Evolutionary conservation across 768 basidiomycete species (phyloP).

Genomic region (Macrocybe gigantea): DNA sequence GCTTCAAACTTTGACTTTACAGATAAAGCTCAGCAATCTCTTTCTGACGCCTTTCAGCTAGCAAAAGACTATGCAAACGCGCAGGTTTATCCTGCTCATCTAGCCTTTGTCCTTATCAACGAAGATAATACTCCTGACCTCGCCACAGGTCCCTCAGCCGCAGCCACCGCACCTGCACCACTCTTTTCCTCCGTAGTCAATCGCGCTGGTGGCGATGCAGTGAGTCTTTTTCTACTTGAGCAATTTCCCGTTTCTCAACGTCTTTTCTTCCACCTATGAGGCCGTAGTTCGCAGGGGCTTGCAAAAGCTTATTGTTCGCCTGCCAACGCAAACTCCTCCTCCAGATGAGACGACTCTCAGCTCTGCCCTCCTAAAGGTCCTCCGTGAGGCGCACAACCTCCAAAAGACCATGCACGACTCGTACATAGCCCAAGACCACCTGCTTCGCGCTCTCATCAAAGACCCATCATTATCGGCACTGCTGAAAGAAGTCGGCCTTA

Average conservation of each 20-base stretch:
- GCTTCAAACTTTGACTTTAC: constrained; percentile 73
- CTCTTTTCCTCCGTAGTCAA: constrained; percentile 76
- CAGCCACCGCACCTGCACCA: constrained; percentile 31
- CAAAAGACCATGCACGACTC: constrained; percentile 87
- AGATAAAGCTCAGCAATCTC: constrained; percentile 69
- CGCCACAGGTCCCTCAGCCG: constrained; percentile 15
- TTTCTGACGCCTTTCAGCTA: constrained; percentile 69
- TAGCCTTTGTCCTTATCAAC: constrained; percentile 77
- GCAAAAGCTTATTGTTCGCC: constrained; percentile 71
- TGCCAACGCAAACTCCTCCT: constrained; percentile 80
- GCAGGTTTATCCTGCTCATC: constrained; percentile 81
- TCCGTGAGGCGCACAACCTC: constrained; percentile 70
- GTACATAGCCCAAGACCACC: constrained; percentile 90
- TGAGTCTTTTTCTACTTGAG: constrained; percentile 25
- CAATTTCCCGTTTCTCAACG: not conserved
- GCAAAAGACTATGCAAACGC: constrained; percentile 83
- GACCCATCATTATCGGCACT: constrained; percentile 61
- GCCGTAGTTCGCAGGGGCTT: constrained; percentile 59
- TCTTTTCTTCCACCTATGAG: constrained; percentile 23
- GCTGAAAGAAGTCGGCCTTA: constrained; percentile 73
- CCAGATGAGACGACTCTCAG: constrained; percentile 76
- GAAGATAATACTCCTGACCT: constrained; percentile 30
- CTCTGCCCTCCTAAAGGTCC: constrained; percentile 48
- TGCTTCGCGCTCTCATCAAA: constrained; percentile 80
- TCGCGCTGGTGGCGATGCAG: constrained; percentile 81